These are phyloP conservation scores for Penicillium sp. DNA, from an alignment of 2,329 filamentous ascomycete genomes.

Conservation along the genomic window DNA sequence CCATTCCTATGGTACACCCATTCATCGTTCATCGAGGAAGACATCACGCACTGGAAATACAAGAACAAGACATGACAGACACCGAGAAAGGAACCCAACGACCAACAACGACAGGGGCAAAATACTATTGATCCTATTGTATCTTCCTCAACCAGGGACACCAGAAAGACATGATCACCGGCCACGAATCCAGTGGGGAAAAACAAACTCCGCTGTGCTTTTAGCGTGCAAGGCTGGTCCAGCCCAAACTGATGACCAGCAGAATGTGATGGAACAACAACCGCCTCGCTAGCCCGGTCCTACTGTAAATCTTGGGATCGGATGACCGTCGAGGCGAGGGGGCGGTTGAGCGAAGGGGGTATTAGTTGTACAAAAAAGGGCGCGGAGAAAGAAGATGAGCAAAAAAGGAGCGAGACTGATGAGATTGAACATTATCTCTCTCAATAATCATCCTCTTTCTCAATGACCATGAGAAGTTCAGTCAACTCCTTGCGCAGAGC, in stretches of 20 bases:
- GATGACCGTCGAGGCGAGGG: slow-evolving; percentile 1
- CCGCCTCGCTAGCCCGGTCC: slow-evolving; percentile 10
- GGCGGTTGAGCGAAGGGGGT: slow-evolving; percentile 26
- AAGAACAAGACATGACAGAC: slow-evolving; percentile 8
- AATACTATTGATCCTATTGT: slow-evolving; percentile 19
- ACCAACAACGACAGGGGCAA: slow-evolving; percentile 11
- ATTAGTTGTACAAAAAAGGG: slow-evolving; percentile 36
- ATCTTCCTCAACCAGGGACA: slow-evolving; percentile 28
- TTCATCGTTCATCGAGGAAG: slow-evolving; percentile 19
- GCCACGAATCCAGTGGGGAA: slow-evolving; percentile 20
- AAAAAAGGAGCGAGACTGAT: neutral
- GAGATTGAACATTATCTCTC: slow-evolving; percentile 1
- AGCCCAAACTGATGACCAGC: neutral
- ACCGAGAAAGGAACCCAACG: slow-evolving; percentile 12
- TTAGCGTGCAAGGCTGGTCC: slow-evolving; percentile 18
- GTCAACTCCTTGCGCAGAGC: slow-evolving; percentile 50
- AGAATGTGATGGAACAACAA: slow-evolving; percentile 6
- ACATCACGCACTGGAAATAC: slow-evolving; percentile 15
- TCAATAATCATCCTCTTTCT: slow-evolving; percentile 47
- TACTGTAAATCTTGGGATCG: neutral
- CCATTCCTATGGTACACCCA: slow-evolving; percentile 29
- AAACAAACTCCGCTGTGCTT: slow-evolving; percentile 27
- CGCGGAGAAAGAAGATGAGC: slow-evolving; percentile 21
- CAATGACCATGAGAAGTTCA: slow-evolving; percentile 51
- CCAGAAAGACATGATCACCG: slow-evolving; percentile 26